These are phyloP conservation scores for Oryza brachyantha DNA, from an alignment of 176 grass and related monocot genomes.

Conservation along the genomic window DNA sequence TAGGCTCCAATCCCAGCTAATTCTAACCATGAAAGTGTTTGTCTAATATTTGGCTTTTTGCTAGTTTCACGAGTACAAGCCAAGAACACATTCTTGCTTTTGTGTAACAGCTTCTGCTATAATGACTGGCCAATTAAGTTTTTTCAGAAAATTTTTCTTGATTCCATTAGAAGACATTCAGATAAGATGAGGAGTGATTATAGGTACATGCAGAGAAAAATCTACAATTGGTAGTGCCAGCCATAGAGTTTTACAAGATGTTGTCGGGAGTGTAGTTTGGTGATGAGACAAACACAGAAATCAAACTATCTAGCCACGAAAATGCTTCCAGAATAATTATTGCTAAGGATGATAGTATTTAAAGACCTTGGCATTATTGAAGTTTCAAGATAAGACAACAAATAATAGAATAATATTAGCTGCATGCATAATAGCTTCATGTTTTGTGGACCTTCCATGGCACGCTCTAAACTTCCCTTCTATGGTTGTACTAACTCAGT, in stretches of 20 bases:
- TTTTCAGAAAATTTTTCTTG: not conserved
- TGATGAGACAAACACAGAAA: conserved; percentile 12
- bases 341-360: not conserved
- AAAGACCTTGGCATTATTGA: not conserved
- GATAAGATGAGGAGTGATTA: not conserved
- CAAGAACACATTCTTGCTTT: not conserved
- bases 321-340: conserved; percentile 16
- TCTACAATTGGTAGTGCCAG: conserved; percentile 24
- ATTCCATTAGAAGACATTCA: not conserved
- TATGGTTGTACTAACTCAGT: not conserved
- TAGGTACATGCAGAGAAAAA: not conserved
- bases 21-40: conserved; percentile 3
- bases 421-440: conserved; percentile 5
- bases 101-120: not conserved
- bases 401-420: not conserved
- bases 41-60: conserved; percentile 23
- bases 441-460: conserved; percentile 14
- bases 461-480: not conserved
- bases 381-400: conserved; percentile 15
- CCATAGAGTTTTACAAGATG: not conserved
- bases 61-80: not conserved
- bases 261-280: not conserved
- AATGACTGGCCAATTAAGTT: not conserved
- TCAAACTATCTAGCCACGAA: not conserved
- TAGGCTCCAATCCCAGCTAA: not conserved